Percentiles rank a stretch among this genome's conserved stretches.
phyloP scores from a whole-genome alignment of 768 basidiomycete genomes.

The Chalciporus piperatus region DNA sequence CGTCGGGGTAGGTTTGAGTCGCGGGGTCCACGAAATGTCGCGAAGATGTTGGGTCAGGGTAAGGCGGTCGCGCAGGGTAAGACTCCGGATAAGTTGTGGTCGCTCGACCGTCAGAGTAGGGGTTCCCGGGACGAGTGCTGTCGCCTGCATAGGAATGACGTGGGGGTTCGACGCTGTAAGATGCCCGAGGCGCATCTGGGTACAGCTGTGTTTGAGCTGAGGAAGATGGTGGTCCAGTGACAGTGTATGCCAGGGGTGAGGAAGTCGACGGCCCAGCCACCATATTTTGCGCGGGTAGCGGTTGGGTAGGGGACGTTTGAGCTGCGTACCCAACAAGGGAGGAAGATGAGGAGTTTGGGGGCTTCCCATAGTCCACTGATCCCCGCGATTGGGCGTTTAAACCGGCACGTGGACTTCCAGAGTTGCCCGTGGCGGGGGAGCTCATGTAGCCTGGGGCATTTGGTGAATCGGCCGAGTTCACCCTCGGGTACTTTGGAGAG shows the following conservation, averaged over 20 bases:
- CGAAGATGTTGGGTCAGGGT: constrained; percentile 23
- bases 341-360: constrained; percentile 19
- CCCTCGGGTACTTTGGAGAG: constrained; percentile 51
- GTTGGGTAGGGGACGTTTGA: constrained; percentile 22
- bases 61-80: constrained; percentile 24
- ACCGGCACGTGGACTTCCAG: constrained; percentile 48
- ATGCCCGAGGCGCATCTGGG: constrained; percentile 20
- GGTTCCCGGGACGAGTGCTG: constrained; percentile 23
- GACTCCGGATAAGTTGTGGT: constrained; percentile 23
- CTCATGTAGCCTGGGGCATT: constrained; percentile 42
- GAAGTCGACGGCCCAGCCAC: constrained; percentile 19
- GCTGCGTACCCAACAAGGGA: constrained; percentile 26
- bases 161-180: constrained; percentile 18
- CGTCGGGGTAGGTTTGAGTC: constrained; percentile 22
- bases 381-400: constrained; percentile 20
- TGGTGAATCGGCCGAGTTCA: constrained; percentile 46
- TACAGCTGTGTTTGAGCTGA: constrained; percentile 27
- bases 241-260: constrained; percentile 25
- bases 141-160: constrained; percentile 25
- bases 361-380: constrained; percentile 27
- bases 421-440: constrained; percentile 58
- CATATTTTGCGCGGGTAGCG: constrained; percentile 19
- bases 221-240: constrained; percentile 17
- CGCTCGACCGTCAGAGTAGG: constrained; percentile 27
- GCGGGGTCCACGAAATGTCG: constrained; percentile 23